These are phyloP conservation scores for Penicillium turbatum DNA, from an alignment of 495 filamentous ascomycete genomes.

Conservation along the genomic window DNA sequence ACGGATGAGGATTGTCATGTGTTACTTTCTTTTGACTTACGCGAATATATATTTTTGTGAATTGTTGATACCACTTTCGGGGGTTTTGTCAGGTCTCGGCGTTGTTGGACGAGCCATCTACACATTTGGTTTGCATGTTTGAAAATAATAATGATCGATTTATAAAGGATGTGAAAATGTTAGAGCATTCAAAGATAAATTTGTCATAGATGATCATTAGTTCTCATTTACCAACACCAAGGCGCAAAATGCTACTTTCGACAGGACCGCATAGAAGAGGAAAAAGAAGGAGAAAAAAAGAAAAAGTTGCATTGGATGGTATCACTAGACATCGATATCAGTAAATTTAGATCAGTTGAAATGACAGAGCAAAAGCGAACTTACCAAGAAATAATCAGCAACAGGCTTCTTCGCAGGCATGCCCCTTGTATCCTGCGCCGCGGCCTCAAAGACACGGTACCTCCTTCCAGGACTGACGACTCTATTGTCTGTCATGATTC, in stretches of 20 bases:
- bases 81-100: background rate
- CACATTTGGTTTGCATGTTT: background rate
- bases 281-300: conserved; percentile 12
- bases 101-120: background rate
- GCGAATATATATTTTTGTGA: background rate
- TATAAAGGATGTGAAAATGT: background rate
- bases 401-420: conserved; percentile 99
- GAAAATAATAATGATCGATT: background rate
- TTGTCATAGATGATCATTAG: conserved; percentile 29
- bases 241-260: conserved; percentile 21
- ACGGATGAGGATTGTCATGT: background rate
- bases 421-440: conserved; percentile 90
- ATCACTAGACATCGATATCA: conserved; percentile 22
- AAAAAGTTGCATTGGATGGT: conserved; percentile 17
- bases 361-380: conserved; percentile 6
- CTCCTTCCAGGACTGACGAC: conserved; percentile 75
- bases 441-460: conserved; percentile 95
- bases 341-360: background rate
- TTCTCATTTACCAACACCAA: conserved; percentile 21
- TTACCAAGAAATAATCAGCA: conserved; percentile 89
- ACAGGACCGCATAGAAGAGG: conserved; percentile 7
- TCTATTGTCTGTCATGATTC: conserved; percentile 33
- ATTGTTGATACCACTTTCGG: background rate
- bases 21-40: background rate
- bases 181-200: conserved; percentile 3